Evolutionary conservation across 2,329 filamentous ascomycete species (phyloP).

Genomic region (Penicillium oxalicum): DNA sequence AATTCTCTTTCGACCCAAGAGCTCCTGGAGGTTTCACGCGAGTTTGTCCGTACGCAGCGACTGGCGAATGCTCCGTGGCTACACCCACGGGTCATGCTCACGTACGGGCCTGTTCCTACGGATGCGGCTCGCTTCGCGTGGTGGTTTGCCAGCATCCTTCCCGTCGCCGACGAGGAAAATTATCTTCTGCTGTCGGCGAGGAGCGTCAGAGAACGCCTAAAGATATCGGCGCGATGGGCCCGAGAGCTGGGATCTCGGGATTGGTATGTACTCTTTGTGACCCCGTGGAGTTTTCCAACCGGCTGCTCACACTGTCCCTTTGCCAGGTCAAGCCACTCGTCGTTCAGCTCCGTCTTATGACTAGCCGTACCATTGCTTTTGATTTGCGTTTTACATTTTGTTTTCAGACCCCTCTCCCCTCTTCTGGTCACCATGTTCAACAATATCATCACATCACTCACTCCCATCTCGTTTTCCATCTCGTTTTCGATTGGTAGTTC

Average conservation of each 20-base stretch:
- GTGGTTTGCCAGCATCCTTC: conserved; percentile 82
- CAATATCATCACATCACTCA: conserved; percentile 28
- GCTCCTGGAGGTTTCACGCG: conserved; percentile 58
- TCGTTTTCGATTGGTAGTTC: conserved; percentile 29
- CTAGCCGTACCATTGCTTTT: conserved; percentile 38
- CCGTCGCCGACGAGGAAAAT: conserved; percentile 71
- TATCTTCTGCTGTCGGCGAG: conserved; percentile 67
- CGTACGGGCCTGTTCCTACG: conserved; percentile 70
- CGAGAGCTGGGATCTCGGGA: conserved; percentile 61
- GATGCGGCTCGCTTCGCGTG: conserved; percentile 77
- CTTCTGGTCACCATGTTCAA: conserved; percentile 19
- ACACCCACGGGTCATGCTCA: conserved; percentile 61
- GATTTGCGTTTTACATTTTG: conserved; percentile 25
- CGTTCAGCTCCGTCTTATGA: conserved; percentile 39
- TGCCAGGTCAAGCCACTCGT: conserved; percentile 27
- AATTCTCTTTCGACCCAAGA: conserved; percentile 61
- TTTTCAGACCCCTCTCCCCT: conserved; percentile 21
- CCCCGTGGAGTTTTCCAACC: conserved; percentile 4
- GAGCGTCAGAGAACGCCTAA: conserved; percentile 73
- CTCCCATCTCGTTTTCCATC: conserved; percentile 34
- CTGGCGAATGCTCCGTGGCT: conserved; percentile 68
- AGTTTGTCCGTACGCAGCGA: conserved; percentile 66
- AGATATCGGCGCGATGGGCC: conserved; percentile 77
- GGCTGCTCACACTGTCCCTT: conserved; percentile 6
- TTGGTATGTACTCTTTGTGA: conserved; percentile 50